These are phyloP conservation scores for Centella asiatica DNA, from an alignment of 129 eudicot genomes.

Conservation along the genomic window DNA sequence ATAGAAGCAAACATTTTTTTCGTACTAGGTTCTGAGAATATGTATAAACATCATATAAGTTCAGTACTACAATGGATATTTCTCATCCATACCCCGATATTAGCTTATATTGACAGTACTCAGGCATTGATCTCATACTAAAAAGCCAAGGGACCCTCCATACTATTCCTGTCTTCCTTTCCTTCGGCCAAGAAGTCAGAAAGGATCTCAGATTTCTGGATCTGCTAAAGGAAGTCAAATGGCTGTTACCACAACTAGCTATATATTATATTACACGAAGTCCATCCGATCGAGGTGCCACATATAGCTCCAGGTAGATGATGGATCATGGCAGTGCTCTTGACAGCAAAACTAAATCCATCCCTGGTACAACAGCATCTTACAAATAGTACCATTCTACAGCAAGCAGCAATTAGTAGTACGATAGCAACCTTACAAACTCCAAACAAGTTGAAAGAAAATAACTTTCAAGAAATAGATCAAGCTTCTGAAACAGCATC, in stretches of 20 bases:
- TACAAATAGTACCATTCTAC: neutral
- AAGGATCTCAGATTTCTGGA: conserved; percentile 10
- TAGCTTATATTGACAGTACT: conserved; percentile 16
- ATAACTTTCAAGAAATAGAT: conserved; percentile 20
- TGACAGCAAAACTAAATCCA: conserved; percentile 4
- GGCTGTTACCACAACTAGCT: conserved; percentile 8
- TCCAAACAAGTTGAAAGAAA: conserved; percentile 11
- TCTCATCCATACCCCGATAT: conserved; percentile 10
- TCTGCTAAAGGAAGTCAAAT: conserved; percentile 17
- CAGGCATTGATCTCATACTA: conserved; percentile 4
- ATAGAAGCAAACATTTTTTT: neutral
- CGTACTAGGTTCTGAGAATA: neutral
- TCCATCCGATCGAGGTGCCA: conserved; percentile 11
- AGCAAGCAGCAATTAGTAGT: conserved; percentile 17
- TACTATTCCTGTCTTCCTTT: conserved; percentile 18
- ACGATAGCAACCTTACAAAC: conserved; percentile 19
- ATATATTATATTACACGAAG: conserved; percentile 11
- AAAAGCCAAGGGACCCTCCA: conserved; percentile 6
- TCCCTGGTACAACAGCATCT: neutral
- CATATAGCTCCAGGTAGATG: conserved; percentile 12
- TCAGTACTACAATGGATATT: conserved; percentile 6
- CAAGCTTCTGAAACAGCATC: conserved; percentile 14
- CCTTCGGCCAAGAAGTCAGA: conserved; percentile 28
- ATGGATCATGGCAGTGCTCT: neutral
- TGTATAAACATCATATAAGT: conserved; percentile 14